Evolutionary conservation across 1,139 yeast species (phyloP), one percentile per base, ranked within the genome.

Genomic region (Magnusiomyces tetraspermus): DNA sequence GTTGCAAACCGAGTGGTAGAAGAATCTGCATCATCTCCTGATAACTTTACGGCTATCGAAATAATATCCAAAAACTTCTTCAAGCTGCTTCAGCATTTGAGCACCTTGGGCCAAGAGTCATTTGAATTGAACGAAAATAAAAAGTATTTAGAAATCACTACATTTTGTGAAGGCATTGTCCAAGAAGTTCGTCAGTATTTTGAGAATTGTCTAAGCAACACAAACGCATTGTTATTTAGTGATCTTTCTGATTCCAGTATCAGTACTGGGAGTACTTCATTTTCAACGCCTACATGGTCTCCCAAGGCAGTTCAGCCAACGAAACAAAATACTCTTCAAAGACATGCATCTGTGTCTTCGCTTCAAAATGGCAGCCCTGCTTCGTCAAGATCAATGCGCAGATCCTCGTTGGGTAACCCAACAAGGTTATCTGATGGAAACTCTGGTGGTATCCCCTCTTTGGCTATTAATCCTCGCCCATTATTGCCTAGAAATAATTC

Each of bases 1-100:
- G 51, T 53, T 5, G 51, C 56, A 10, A 54, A 54, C 23, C 48
- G 52, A 23, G 49, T 57, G 3, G 36, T 49, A 30, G 45, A 42
- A 11, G n/a, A 36, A 2, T 40, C 44, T 19, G 33, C 49, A 4
- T 17, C 28, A 10, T 46, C 53, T 23, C 33, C 48, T 5, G 37
- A 15, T 30, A 40, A 46, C 13, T 19, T 49, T 1, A 38, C 33
- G 41, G 30, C 36, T 2, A 11, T 36, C 10, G 43, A 36, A 15
- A 6, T 48, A 15, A 23, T 54, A 19, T 42, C 53, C 6, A 40
- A 24, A 11, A 5, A 38, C 24, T 45, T 51, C 28, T 51, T 50
- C 36, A 41, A 46, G 2, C n/a, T 38, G 2, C 21, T 52, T 26
- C 43, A 21, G 30, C 31, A 24, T 4, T n/a, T 52, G 30, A 36